A percentile compares a stretch with the other conserved stretches of the same genome.
Conservation (phyloP, 169 alveolate genomes). For the Plasmodium cynomolgi region DNA sequence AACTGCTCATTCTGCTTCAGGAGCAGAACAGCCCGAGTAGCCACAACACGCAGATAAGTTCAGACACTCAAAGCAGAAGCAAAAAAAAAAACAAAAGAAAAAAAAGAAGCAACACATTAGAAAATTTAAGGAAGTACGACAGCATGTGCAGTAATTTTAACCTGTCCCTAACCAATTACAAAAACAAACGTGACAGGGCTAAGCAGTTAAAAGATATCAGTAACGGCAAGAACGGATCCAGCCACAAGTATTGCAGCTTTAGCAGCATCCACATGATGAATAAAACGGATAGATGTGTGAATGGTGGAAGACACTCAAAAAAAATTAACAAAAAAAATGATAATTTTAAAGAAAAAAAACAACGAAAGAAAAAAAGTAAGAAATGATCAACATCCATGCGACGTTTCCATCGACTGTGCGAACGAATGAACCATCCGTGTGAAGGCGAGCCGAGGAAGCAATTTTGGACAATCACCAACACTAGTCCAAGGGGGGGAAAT, state of each 20-base stretch:
- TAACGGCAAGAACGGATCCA: conserved; percentile 2
- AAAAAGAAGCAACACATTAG: background rate
- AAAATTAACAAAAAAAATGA: conserved; percentile 2
- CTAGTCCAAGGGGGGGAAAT: background rate
- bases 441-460: background rate
- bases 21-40: background rate
- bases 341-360: background rate
- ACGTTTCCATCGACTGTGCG: background rate
- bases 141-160: conserved; percentile 25
- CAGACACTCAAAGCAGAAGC: background rate
- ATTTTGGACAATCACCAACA: background rate
- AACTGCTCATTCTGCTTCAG: background rate
- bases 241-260: background rate
- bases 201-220: conserved; percentile 45
- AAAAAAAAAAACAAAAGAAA: conserved; percentile 5
- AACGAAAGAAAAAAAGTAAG: background rate
- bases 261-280: background rate
- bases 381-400: background rate
- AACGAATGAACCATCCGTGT: background rate
- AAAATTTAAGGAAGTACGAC: background rate
- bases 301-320: background rate
- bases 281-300: background rate
- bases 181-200: conserved; percentile 39
- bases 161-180: conserved; percentile 32
- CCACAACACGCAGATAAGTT: background rate